A percentile compares a stretch with the other conserved stretches of the same genome.
Evolutionary conservation across 2,329 filamentous ascomycete genomes (phyloP).

Genomic region (Chaetomium sp.): DNA sequence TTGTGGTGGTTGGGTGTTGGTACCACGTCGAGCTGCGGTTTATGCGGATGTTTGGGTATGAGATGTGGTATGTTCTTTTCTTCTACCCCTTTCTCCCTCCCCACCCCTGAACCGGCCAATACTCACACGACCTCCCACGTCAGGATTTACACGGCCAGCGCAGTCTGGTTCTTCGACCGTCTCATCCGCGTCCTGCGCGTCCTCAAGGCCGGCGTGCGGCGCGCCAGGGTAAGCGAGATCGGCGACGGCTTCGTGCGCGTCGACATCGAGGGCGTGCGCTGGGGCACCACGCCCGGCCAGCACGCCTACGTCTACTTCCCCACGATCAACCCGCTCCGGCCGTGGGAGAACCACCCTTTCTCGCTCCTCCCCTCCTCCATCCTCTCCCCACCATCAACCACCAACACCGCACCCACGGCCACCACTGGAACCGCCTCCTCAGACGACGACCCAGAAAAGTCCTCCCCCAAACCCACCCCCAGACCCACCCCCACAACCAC

Average conservation of each 20-base stretch:
- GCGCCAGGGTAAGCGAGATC: neutral
- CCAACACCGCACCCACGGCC: neutral
- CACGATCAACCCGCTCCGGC: constrained; percentile 30
- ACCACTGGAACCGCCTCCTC: neutral
- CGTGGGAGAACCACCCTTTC: constrained; percentile 11
- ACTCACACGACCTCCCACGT: neutral
- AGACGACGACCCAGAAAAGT: constrained; percentile 3
- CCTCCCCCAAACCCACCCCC: neutral
- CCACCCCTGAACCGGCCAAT: constrained; percentile 37
- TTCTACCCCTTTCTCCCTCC: too few relatives aligned
- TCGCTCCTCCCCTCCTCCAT: constrained; percentile 4
- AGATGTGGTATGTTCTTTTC: constrained; percentile 43
- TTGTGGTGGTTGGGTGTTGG: constrained; percentile 48
- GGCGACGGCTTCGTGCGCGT: constrained; percentile 5
- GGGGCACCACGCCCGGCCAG: constrained; percentile 3
- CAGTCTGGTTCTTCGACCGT: constrained; percentile 4
- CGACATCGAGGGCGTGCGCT: constrained; percentile 9
- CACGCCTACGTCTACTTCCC: constrained; percentile 49
- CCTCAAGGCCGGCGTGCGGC: neutral
- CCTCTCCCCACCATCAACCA: neutral
- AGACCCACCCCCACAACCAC: neutral
- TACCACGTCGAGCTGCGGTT: constrained; percentile 46
- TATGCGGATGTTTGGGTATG: constrained; percentile 45
- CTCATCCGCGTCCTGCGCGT: neutral
- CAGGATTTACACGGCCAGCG: constrained; percentile 7